Conservation (phyloP, 2,329 filamentous ascomycete genomes). For the Lasiodiplodia citricola region DNA sequence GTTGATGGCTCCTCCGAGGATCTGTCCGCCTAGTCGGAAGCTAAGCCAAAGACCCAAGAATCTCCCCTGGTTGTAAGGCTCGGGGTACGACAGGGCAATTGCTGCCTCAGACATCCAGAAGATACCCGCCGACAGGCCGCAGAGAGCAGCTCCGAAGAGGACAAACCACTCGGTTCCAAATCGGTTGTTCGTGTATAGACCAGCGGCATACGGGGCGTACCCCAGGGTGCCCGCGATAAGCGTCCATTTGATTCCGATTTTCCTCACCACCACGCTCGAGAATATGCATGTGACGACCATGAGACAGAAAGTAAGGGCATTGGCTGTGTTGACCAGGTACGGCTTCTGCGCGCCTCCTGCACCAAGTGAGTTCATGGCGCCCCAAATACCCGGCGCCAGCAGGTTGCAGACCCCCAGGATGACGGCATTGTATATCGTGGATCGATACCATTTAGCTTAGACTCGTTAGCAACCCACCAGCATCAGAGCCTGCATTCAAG, state of each 20-base stretch:
- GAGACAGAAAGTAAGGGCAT: constrained; percentile 72
- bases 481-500: background rate
- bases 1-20: constrained; percentile 74
- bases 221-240: constrained; percentile 75
- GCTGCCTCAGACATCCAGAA: constrained; percentile 80
- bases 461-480: background rate
- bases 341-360: constrained; percentile 70
- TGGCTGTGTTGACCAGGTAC: constrained; percentile 71
- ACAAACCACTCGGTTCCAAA: constrained; percentile 73
- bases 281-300: constrained; percentile 76
- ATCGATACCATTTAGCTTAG: constrained; percentile 70
- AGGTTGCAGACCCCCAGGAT: constrained; percentile 75
- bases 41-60: constrained; percentile 70
- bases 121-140: constrained; percentile 72
- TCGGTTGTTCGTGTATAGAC: constrained; percentile 73
- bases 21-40: constrained; percentile 67
- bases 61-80: constrained; percentile 57
- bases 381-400: constrained; percentile 73
- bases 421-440: constrained; percentile 74
- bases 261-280: constrained; percentile 66
- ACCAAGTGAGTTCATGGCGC: constrained; percentile 72
- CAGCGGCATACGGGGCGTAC: constrained; percentile 73
- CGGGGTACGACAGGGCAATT: constrained; percentile 74
- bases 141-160: constrained; percentile 70
- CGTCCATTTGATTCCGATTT: constrained; percentile 73